Evolutionary conservation across 2,329 filamentous ascomycete genomes (phyloP).

Genomic region (Penicillium crustosum): DNA sequence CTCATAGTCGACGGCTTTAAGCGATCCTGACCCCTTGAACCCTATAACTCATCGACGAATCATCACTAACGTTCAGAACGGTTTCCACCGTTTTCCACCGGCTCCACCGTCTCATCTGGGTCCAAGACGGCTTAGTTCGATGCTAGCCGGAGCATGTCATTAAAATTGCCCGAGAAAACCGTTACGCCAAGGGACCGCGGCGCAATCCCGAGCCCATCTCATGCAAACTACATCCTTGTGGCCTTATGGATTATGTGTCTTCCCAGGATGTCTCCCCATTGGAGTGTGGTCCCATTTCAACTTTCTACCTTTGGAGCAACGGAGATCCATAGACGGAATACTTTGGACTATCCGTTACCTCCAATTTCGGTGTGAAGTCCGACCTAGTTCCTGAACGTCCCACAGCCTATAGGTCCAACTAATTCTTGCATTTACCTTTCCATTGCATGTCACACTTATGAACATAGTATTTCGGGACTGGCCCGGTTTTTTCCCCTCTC

Average conservation of each 20-base stretch:
- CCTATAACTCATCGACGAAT: slow-evolving; percentile 21
- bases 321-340: too few species aligned
- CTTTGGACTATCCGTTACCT: background rate
- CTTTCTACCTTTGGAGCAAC: background rate
- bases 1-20: slow-evolving; percentile 11
- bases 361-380: slow-evolving; percentile 12
- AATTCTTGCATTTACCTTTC: slow-evolving; percentile 1
- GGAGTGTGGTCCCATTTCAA: slow-evolving; percentile 1
- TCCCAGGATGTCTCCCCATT: background rate
- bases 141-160: slow-evolving; percentile 25
- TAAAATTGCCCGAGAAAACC: slow-evolving; percentile 27
- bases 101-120: slow-evolving; percentile 17
- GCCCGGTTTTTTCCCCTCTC: slow-evolving; percentile 10
- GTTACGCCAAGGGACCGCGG: slow-evolving; percentile 32
- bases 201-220: slow-evolving; percentile 25
- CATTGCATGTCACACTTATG: slow-evolving; percentile 16
- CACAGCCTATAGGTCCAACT: slow-evolving; percentile 8
- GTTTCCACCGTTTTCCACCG: background rate
- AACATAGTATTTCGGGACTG: slow-evolving; percentile 19
- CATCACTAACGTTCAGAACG: background rate
- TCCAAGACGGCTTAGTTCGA: slow-evolving; percentile 23
- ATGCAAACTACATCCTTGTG: slow-evolving; percentile 27
- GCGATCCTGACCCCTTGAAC: slow-evolving; percentile 27
- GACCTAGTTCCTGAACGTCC: slow-evolving; percentile 10
- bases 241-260: slow-evolving; percentile 11